phyloP scores from a whole-genome alignment of 805 yeast genomes.

The Metschnikowia lochheadii region DNA sequence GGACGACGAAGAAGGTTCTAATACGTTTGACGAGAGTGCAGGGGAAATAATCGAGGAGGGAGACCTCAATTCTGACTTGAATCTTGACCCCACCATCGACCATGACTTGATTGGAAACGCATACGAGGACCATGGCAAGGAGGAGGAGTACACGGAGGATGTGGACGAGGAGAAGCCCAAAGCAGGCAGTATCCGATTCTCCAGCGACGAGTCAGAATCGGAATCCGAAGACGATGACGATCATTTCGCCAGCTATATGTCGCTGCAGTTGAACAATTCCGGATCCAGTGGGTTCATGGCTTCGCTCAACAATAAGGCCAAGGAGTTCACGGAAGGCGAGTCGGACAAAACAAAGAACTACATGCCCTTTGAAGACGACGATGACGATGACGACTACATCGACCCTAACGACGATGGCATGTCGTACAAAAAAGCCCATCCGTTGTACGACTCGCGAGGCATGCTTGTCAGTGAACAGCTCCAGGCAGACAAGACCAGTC shows the following conservation, averaged over 20 bases:
- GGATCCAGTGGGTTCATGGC: slow-evolving; percentile 34
- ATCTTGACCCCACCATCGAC: slow-evolving; percentile 28
- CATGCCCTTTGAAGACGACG: slow-evolving; percentile 24
- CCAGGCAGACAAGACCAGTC: slow-evolving; percentile 1
- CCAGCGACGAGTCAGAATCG: slow-evolving; percentile 29
- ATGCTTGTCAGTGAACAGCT: slow-evolving; percentile 15
- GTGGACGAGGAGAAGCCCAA: slow-evolving; percentile 13
- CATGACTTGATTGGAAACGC: slow-evolving; percentile 28
- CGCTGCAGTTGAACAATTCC: slow-evolving; percentile 64
- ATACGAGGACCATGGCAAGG: slow-evolving; percentile 24
- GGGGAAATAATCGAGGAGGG: slow-evolving; percentile 38
- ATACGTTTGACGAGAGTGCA: slow-evolving; percentile 28
- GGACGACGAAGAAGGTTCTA: slow-evolving; percentile 33
- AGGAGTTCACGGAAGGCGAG: slow-evolving; percentile 18
- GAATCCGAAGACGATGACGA: slow-evolving; percentile 44
- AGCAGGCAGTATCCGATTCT: slow-evolving; percentile 9
- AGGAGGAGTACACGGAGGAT: slow-evolving; percentile 18
- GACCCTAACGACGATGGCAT: slow-evolving; percentile 83
- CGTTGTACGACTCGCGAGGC: slow-evolving; percentile 49
- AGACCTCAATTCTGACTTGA: slow-evolving; percentile 26
- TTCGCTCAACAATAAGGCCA: slow-evolving; percentile 42
- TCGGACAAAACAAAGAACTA: slow-evolving; percentile 8
- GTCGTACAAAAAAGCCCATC: slow-evolving; percentile 62
- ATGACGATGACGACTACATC: slow-evolving; percentile 61
- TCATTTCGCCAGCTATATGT: slow-evolving; percentile 69